These are phyloP conservation scores for Ustilago vetiveriae DNA, from an alignment of 1,284 basidiomycete genomes.

Conservation along the genomic window DNA sequence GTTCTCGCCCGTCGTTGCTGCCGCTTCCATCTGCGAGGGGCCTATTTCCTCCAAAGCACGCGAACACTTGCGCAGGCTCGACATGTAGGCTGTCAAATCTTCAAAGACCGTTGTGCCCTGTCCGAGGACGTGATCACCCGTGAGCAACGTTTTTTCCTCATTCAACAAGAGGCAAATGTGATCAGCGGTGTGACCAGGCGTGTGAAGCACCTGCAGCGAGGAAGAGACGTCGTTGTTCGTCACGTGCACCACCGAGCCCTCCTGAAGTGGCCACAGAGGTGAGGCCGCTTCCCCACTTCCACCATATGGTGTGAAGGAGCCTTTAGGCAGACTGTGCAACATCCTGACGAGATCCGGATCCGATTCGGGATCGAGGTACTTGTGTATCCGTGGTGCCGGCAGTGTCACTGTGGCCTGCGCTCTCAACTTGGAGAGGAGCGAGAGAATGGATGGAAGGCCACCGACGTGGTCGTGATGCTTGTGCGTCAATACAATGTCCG, in stretches of 20 bases:
- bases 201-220: constrained; percentile 75
- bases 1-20: constrained; percentile 43
- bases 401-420: constrained; percentile 34
- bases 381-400: constrained; percentile 69
- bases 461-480: constrained; percentile 87
- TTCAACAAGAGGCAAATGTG: constrained; percentile 73
- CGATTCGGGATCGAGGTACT: constrained; percentile 63
- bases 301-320: constrained; percentile 77
- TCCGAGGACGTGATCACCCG: constrained; percentile 89
- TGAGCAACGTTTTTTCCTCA: constrained; percentile 75
- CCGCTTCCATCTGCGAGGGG: constrained; percentile 5
- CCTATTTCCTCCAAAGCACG: constrained; percentile 66
- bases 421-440: constrained; percentile 72
- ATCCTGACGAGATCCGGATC: constrained; percentile 83
- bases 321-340: constrained; percentile 78
- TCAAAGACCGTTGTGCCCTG: constrained; percentile 90
- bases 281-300: constrained; percentile 5
- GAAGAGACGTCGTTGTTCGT: constrained; percentile 15
- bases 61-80: constrained; percentile 75
- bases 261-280: constrained; percentile 35
- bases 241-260: constrained; percentile 33
- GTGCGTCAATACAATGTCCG: constrained; percentile 85
- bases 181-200: constrained; percentile 90
- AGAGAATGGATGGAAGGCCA: constrained; percentile 79
- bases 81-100: constrained; percentile 79